Evolutionary conservation across 2,329 filamentous ascomycete species (phyloP).

Genomic region (Xylaria polymorpha): DNA sequence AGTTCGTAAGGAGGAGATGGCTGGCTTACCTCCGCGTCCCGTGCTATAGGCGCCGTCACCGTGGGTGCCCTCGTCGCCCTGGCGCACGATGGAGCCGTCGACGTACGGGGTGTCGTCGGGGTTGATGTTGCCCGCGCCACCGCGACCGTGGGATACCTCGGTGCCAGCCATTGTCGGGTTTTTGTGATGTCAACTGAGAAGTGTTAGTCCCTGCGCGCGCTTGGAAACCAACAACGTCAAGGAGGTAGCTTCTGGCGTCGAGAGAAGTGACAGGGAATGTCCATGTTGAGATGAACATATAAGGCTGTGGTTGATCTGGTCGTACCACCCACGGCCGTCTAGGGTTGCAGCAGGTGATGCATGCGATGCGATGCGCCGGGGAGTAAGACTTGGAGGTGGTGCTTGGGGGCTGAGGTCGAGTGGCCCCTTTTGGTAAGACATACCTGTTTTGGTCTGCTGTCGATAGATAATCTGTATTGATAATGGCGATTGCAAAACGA

Average conservation of each 20-base stretch:
- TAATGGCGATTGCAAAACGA: background rate
- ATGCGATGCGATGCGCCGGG: slow-evolving; percentile 10
- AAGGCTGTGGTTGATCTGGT: slow-evolving; percentile 4
- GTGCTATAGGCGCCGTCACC: slow-evolving; percentile 69
- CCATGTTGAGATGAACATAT: background rate
- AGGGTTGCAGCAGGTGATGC: slow-evolving; percentile 12
- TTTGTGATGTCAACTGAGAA: background rate
- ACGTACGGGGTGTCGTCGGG: slow-evolving; percentile 68
- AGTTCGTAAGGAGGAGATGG: background rate
- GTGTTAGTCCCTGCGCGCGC: background rate
- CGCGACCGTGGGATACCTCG: slow-evolving; percentile 70
- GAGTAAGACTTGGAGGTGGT: slow-evolving; percentile 11
- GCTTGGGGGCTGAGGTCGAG: background rate
- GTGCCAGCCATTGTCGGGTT: slow-evolving; percentile 49
- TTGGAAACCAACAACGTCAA: background rate
- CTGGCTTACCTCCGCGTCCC: slow-evolving; percentile 67
- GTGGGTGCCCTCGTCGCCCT: slow-evolving; percentile 65
- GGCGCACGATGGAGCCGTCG: slow-evolving; percentile 71
- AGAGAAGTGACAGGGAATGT: background rate
- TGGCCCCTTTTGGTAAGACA: slow-evolving; percentile 12
- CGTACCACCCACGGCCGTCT: slow-evolving; percentile 19
- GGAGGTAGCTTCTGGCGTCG: background rate
- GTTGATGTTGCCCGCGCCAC: slow-evolving; percentile 71
- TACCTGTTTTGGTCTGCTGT: slow-evolving; percentile 20
- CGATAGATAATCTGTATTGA: background rate